Evolutionary conservation across 495 filamentous ascomycete species (phyloP).

Genomic region (Ramalina intermedia): DNA sequence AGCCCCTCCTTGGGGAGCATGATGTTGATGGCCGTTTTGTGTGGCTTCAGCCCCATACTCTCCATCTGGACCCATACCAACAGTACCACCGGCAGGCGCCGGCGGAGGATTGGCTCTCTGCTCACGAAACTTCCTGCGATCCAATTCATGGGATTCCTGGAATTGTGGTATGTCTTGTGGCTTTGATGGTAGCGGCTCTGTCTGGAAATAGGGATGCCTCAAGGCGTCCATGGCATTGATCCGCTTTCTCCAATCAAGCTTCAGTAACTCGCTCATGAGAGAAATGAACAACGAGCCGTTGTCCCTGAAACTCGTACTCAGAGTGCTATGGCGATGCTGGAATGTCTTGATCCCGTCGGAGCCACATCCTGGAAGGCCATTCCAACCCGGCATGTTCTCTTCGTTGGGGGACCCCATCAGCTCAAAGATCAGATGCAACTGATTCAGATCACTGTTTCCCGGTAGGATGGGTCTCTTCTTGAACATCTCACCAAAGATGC

Average conservation of each 20-base stretch:
- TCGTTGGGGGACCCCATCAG: slow-evolving; percentile 87
- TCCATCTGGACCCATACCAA: slow-evolving; percentile 58
- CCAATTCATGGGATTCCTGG: slow-evolving; percentile 90
- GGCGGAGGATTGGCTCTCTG: slow-evolving; percentile 68
- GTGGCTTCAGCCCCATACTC: slow-evolving; percentile 31
- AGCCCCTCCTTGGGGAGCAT: slow-evolving; percentile 4
- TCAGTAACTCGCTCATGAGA: slow-evolving; percentile 67
- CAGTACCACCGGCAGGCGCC: slow-evolving; percentile 75
- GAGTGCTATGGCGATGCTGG: slow-evolving; percentile 45
- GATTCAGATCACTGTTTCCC: slow-evolving; percentile 76
- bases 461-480: slow-evolving; percentile 83
- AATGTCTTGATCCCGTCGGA: slow-evolving; percentile 53
- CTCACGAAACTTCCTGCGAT: slow-evolving; percentile 74
- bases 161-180: slow-evolving; percentile 76
- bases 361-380: slow-evolving; percentile 53
- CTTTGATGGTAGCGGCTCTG: slow-evolving; percentile 57
- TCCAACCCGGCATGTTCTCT: slow-evolving; percentile 89
- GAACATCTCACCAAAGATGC: slow-evolving; percentile 98
- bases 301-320: slow-evolving; percentile 58
- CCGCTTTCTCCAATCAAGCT: slow-evolving; percentile 72
- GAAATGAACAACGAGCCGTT: slow-evolving; percentile 53
- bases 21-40: not conserved
- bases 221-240: slow-evolving; percentile 92
- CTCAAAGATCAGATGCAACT: slow-evolving; percentile 81
- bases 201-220: slow-evolving; percentile 81